Evolutionary conservation across 2,329 filamentous ascomycete species (phyloP), one percentile per base, ranked within the genome.

Genomic region (Xylogone sp.): DNA sequence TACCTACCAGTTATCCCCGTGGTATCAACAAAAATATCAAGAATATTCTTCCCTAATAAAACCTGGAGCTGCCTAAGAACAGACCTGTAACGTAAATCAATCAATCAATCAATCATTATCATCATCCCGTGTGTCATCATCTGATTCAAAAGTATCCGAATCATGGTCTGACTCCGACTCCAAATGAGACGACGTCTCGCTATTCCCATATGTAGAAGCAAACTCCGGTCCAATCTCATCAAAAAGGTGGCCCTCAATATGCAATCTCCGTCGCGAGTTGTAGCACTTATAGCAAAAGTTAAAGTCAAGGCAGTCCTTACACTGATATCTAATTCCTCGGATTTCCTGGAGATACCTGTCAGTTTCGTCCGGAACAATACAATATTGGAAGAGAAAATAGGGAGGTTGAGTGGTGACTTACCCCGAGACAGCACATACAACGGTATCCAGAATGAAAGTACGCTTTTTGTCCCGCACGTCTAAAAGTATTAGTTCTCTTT

Each of bases 271-370:
- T 4, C 88, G 82, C 71, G 34, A 39, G 34, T 39, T 39, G n/a
- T 99, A 93, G 71, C 94, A 99, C 7, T 86, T 86, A 65, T 97
- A 91, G 73, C 94, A 99, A 2, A 99, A 82, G 66, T 99, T 94
- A 66, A 91, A 97, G 69, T 99, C 93, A 58, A 89, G 84, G 67
- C 94, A 99, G 71, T 99, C 97, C 61, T 91, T 86, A 70, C 94
- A 99, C 53, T 92, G 87, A 73, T 96, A 99, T 52, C 94, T 83
- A 54, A 96, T 87, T 16, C 94, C 94, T 48, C 90, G 86, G 55
- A 99, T 97, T 7, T 39, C 34, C 34, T 39, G 8, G 34, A 39
- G 8, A 16, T 18, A 31, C 8, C 27, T 13, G 13, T 31, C 27
- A 31, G 27, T 31, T 8, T 8, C n/a, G n/a, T n/a, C n/a, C n/a